Conservation (phyloP, 2,329 filamentous ascomycete genomes). For the Beauveria pseudobassiana region DNA sequence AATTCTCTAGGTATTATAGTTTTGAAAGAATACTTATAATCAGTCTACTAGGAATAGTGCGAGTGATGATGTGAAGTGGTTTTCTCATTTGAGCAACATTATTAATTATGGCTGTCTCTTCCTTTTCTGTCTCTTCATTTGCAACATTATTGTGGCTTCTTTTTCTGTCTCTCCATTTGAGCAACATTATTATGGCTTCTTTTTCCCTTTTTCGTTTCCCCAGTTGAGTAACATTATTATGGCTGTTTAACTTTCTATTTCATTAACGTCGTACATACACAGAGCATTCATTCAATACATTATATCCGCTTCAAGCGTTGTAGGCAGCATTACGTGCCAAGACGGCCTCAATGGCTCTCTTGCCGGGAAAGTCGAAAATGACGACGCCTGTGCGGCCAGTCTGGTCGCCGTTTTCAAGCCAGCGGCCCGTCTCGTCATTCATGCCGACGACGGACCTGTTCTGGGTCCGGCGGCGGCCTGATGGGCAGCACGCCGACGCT, state of each 20-base stretch:
- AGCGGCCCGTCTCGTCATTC: constrained; percentile 41
- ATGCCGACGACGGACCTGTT: constrained; percentile 37
- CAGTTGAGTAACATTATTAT: too few relatives aligned
- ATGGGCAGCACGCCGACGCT: constrained; percentile 41
- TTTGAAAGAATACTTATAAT: neutral
- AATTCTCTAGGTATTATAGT: neutral
- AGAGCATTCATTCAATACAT: neutral
- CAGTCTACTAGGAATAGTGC: neutral
- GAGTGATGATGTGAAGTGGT: too few relatives aligned
- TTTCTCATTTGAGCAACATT: too few relatives aligned
- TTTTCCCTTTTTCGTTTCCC: too few relatives aligned
- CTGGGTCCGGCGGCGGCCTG: constrained; percentile 39
- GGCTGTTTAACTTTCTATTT: too few relatives aligned
- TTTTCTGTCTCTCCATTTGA: too few relatives aligned
- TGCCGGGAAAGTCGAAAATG: constrained; percentile 42
- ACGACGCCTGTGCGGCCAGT: constrained; percentile 34
- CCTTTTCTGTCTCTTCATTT: too few relatives aligned
- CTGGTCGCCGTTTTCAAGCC: constrained; percentile 25
- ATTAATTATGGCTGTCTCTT: too few relatives aligned
- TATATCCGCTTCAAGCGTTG: neutral
- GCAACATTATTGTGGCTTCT: too few relatives aligned
- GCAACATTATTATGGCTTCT: too few relatives aligned
- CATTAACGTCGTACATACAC: neutral
- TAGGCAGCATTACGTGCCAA: constrained; percentile 32
- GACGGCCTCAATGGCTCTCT: constrained; percentile 33